Evolutionary conservation across 805 yeast species (phyloP).

Genomic region (Clavispora santaluciae): DNA sequence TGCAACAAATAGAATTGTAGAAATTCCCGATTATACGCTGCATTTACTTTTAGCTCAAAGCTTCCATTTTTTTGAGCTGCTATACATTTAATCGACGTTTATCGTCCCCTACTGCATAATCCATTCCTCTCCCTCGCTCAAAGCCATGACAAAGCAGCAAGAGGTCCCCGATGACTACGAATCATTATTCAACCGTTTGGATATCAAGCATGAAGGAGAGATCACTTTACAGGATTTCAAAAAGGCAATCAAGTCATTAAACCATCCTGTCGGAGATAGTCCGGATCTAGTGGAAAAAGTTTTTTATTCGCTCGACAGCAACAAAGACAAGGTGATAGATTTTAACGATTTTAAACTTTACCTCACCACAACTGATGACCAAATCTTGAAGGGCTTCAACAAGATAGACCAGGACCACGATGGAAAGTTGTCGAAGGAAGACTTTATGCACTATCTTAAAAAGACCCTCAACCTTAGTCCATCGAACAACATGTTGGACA

Average conservation of each 20-base stretch:
- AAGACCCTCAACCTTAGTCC: constrained; percentile 50
- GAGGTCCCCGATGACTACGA: constrained; percentile 24
- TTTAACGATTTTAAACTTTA: constrained; percentile 64
- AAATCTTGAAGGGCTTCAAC: constrained; percentile 63
- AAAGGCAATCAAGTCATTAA: constrained; percentile 38
- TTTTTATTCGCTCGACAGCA: constrained; percentile 55
- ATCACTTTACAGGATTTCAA: constrained; percentile 46
- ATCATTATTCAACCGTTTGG: constrained; percentile 31
- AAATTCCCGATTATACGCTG: constrained; percentile 1
- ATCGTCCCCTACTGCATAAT: neutral
- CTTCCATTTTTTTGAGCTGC: neutral
- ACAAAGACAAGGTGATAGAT: constrained; percentile 54
- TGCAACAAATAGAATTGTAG: constrained; percentile 2
- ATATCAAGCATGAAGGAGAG: constrained; percentile 41
- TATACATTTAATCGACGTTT: neutral
- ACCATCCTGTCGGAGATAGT: constrained; percentile 64
- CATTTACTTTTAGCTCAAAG: neutral
- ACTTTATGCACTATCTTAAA: constrained; percentile 61
- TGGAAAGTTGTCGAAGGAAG: constrained; percentile 62
- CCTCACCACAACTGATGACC: constrained; percentile 62
- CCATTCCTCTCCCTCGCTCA: neutral
- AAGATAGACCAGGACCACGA: constrained; percentile 68
- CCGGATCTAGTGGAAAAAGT: constrained; percentile 54
- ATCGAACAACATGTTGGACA: constrained; percentile 46
- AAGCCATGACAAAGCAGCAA: constrained; percentile 3